Conservation (phyloP, 1,284 basidiomycete genomes). For the Cryptococcus amylolentus region DNA sequence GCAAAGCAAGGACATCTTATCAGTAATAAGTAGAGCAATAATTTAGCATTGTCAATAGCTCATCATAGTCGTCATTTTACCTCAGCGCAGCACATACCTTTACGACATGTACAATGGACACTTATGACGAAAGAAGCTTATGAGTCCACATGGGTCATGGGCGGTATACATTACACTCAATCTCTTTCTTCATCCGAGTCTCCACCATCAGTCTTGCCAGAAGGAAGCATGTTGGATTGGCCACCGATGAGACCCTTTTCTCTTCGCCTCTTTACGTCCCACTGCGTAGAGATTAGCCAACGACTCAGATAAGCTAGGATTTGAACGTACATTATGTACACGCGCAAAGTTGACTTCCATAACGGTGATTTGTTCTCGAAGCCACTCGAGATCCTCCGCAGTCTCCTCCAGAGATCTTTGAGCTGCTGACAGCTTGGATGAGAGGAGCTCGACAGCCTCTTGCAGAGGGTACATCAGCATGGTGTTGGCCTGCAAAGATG, state of each 20-base stretch:
- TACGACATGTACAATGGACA: too few species aligned
- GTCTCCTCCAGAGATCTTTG: slow-evolving; percentile 66
- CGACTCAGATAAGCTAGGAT: not conserved
- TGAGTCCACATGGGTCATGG: too few species aligned
- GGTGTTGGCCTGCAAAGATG: slow-evolving; percentile 69
- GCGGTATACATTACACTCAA: not conserved
- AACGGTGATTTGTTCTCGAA: slow-evolving; percentile 91
- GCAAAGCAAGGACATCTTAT: not conserved
- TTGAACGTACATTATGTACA: slow-evolving; percentile 68
- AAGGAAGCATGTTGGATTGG: slow-evolving; percentile 16
- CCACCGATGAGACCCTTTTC: slow-evolving; percentile 15
- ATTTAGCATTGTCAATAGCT: not conserved
- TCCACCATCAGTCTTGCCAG: slow-evolving; percentile 13
- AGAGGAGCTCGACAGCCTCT: slow-evolving; percentile 71
- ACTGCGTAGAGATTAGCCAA: slow-evolving; percentile 21
- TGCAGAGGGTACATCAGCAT: slow-evolving; percentile 93
- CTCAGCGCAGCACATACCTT: not conserved
- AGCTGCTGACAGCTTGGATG: slow-evolving; percentile 73
- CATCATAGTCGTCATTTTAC: not conserved
- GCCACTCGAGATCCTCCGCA: slow-evolving; percentile 85
- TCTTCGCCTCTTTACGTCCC: slow-evolving; percentile 46
- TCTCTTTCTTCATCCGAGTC: slow-evolving; percentile 24
- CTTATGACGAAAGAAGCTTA: too few species aligned
- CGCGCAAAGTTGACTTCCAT: slow-evolving; percentile 98
- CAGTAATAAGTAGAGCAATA: not conserved